Conservation (phyloP, 2,329 filamentous ascomycete genomes). For the Alternaria gansuensis region DNA sequence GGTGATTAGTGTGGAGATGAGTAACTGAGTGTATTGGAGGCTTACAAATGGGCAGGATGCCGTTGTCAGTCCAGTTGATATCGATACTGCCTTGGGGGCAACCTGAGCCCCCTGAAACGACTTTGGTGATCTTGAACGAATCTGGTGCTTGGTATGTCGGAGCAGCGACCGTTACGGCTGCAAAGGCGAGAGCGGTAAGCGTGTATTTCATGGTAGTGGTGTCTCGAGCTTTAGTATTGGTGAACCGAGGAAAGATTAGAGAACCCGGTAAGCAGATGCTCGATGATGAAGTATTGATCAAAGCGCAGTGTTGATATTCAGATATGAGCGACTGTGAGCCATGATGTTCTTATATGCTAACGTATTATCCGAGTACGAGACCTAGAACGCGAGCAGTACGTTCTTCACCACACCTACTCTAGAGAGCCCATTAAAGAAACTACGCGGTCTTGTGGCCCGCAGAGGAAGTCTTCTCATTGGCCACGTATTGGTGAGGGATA, state of each 20-base stretch:
- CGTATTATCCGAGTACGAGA: slow-evolving; percentile 37
- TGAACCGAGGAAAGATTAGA: background rate
- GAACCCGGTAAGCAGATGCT: background rate
- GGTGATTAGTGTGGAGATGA: slow-evolving; percentile 5
- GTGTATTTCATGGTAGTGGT: slow-evolving; percentile 39
- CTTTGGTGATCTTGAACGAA: slow-evolving; percentile 45
- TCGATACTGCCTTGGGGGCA: slow-evolving; percentile 51
- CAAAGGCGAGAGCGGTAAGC: slow-evolving; percentile 36
- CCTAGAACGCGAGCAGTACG: slow-evolving; percentile 26
- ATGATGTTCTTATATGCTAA: slow-evolving; percentile 38
- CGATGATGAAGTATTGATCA: background rate
- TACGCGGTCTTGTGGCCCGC: slow-evolving; percentile 34
- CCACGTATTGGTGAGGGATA: slow-evolving; percentile 5
- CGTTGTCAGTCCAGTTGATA: slow-evolving; percentile 43
- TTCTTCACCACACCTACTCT: slow-evolving; percentile 23
- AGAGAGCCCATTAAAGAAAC: slow-evolving; percentile 16
- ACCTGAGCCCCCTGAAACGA: slow-evolving; percentile 47
- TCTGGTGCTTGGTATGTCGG: slow-evolving; percentile 33
- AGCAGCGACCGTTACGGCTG: slow-evolving; percentile 34
- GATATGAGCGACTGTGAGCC: slow-evolving; percentile 29
- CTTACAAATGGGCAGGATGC: slow-evolving; percentile 46
- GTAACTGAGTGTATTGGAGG: background rate
- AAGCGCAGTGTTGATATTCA: slow-evolving; percentile 12
- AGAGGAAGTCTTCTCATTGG: slow-evolving; percentile 26
- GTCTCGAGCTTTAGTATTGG: background rate